Evolutionary conservation across 208 protist species (phyloP).

Genomic region (Leishmania aethiopica): DNA sequence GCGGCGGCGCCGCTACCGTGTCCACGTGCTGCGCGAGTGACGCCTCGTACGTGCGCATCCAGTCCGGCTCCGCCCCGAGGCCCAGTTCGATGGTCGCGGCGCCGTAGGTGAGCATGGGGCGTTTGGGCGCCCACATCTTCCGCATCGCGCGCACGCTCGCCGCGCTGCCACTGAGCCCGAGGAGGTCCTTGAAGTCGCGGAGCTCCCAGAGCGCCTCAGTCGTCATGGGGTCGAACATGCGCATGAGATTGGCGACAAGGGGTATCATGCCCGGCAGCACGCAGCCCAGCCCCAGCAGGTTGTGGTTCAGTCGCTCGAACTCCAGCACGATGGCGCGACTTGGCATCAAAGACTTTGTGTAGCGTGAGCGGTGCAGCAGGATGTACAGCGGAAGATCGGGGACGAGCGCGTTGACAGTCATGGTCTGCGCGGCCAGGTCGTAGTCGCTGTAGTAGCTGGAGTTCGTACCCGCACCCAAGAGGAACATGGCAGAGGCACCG

Average conservation of each 20-base stretch:
- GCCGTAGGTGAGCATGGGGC: slow-evolving; percentile 42
- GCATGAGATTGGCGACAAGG: slow-evolving; percentile 38
- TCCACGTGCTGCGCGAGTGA: slow-evolving; percentile 43
- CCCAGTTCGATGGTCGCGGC: slow-evolving; percentile 22
- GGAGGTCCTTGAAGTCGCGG: slow-evolving; percentile 42
- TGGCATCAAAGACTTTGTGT: slow-evolving; percentile 41
- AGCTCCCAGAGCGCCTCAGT: slow-evolving; percentile 31
- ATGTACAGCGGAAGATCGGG: slow-evolving; percentile 38
- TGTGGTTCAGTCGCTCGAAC: slow-evolving; percentile 47
- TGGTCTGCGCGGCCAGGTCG: slow-evolving; percentile 32
- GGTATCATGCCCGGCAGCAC: slow-evolving; percentile 44
- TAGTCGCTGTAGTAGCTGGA: slow-evolving; percentile 48
- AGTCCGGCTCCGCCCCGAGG: slow-evolving; percentile 26
- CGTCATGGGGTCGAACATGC: slow-evolving; percentile 42
- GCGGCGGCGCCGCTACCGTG: slow-evolving; percentile 25
- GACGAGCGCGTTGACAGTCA: slow-evolving; percentile 22
- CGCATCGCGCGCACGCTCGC: slow-evolving; percentile 32
- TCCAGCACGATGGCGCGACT: slow-evolving; percentile 32
- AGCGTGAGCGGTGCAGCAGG: slow-evolving; percentile 43
- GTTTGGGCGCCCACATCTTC: slow-evolving; percentile 36
- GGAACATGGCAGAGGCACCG: slow-evolving; percentile 42
- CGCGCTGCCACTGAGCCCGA: slow-evolving; percentile 26
- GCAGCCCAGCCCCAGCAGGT: slow-evolving; percentile 38
- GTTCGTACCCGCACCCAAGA: slow-evolving; percentile 37
- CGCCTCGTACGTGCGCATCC: slow-evolving; percentile 46